Conservation (phyloP, 2,329 filamentous ascomycete species). For the Mollisia scopiformis region DNA sequence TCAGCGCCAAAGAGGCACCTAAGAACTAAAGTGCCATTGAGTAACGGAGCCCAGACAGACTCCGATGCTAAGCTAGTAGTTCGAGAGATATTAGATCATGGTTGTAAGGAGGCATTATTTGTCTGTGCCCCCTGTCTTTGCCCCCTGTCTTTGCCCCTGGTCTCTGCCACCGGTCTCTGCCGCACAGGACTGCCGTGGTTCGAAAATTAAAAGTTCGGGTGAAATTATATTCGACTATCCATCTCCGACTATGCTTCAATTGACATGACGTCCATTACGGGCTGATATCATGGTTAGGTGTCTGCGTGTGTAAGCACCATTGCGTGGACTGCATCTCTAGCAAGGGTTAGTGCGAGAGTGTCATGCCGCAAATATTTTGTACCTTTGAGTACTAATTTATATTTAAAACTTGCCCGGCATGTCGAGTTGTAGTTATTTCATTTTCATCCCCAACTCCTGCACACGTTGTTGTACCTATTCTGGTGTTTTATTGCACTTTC, state of each 20-base stretch:
- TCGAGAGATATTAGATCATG: too few relatives aligned
- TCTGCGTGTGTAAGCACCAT: too few relatives aligned
- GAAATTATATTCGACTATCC: conserved; percentile 8
- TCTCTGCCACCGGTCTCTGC: neutral
- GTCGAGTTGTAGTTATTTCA: too few relatives aligned
- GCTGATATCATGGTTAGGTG: conserved; percentile 3
- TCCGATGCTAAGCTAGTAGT: too few relatives aligned
- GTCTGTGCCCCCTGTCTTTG: conserved; percentile 5
- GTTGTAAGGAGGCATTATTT: too few relatives aligned
- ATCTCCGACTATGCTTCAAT: neutral
- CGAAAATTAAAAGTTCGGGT: conserved; percentile 5
- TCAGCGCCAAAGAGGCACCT: too few relatives aligned
- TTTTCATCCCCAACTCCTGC: too few relatives aligned
- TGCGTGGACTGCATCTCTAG: conserved; percentile 5
- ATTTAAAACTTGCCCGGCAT: conserved; percentile 3
- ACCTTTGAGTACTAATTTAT: conserved; percentile 4
- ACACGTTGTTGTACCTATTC: conserved; percentile 7
- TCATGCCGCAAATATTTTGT: neutral
- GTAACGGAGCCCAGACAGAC: too few relatives aligned
- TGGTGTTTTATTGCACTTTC: too few relatives aligned
- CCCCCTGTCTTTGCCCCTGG: neutral
- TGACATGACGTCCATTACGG: neutral
- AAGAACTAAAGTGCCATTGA: too few relatives aligned
- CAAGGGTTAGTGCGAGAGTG: neutral
- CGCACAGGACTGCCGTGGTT: neutral